Percentiles rank a stretch among this genome's conserved stretches.
phyloP scores from a whole-genome alignment of 768 basidiomycete genomes.

The Mycena epipterygia region DNA sequence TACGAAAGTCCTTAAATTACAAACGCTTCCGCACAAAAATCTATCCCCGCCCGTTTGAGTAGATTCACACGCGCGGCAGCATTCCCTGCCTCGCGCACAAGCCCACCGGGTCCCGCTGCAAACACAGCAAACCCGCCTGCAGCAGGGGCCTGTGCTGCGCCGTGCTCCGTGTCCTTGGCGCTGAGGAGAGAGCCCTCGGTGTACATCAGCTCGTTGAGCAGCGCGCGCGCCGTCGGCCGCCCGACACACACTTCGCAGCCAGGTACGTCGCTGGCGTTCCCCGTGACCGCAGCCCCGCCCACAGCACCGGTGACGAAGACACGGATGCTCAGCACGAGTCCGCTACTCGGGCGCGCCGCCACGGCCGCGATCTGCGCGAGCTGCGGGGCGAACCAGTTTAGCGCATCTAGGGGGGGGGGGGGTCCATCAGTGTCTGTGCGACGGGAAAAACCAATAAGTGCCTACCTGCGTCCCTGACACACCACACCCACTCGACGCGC shows the following conservation, averaged over 20 bases:
- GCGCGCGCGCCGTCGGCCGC: background rate
- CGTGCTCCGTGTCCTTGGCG: conserved; percentile 6
- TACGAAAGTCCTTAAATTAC: background rate
- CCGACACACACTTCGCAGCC: background rate
- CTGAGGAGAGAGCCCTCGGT: conserved; percentile 1
- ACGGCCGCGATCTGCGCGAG: conserved; percentile 7
- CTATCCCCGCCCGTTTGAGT: conserved; percentile 58
- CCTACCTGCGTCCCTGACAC: conserved; percentile 70
- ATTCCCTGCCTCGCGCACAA: conserved; percentile 81
- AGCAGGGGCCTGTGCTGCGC: background rate
- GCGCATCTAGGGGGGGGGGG: conserved; percentile 45
- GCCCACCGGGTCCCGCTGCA: conserved; percentile 82
- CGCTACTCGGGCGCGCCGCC: background rate
- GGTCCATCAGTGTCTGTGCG: conserved; percentile 54
- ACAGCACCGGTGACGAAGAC: background rate
- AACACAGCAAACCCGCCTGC: conserved; percentile 77
- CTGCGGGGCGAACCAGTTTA: conserved; percentile 41
- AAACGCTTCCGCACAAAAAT: conserved; percentile 85
- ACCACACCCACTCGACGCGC: conserved; percentile 70
- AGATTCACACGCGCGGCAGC: conserved; percentile 75
- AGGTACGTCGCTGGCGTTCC: background rate
- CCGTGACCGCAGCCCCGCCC: background rate
- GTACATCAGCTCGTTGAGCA: conserved; percentile 31
- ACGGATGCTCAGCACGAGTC: background rate
- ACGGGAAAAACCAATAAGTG: conserved; percentile 38